Evolutionary conservation across 176 grass and related monocot genomes (phyloP).

Genomic region (Cenchrus americanus): DNA sequence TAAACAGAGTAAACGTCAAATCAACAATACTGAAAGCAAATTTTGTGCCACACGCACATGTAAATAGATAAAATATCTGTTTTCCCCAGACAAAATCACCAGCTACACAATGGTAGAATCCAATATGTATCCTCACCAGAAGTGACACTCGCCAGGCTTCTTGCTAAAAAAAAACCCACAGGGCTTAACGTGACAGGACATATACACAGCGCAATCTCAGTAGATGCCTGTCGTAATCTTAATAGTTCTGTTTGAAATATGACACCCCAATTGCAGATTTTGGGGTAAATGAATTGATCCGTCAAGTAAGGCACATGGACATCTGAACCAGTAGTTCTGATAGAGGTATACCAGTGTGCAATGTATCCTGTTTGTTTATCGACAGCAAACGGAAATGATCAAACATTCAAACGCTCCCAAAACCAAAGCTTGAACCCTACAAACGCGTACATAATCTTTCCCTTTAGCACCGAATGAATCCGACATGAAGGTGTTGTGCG

Average conservation of each 20-base stretch:
- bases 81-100: neutral
- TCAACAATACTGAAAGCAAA: neutral
- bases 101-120: neutral
- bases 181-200: neutral
- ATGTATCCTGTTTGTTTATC: neutral
- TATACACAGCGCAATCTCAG: neutral
- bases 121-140: neutral
- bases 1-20: neutral
- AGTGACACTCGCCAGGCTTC: neutral
- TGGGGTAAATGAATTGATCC: neutral
- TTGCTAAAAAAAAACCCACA: neutral
- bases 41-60: neutral
- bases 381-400: neutral
- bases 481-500: neutral
- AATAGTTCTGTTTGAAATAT: neutral
- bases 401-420: neutral
- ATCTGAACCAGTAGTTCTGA: neutral
- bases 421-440: neutral
- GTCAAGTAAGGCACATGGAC: neutral
- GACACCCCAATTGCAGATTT: neutral
- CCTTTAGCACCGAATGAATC: neutral
- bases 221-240: neutral
- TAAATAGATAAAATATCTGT: neutral
- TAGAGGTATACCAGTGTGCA: neutral
- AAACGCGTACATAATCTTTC: neutral